These are phyloP conservation scores for Physcomitrium patens DNA, from an alignment of 225 moss, liverwort and hornwort species.

Conservation along the genomic window DNA sequence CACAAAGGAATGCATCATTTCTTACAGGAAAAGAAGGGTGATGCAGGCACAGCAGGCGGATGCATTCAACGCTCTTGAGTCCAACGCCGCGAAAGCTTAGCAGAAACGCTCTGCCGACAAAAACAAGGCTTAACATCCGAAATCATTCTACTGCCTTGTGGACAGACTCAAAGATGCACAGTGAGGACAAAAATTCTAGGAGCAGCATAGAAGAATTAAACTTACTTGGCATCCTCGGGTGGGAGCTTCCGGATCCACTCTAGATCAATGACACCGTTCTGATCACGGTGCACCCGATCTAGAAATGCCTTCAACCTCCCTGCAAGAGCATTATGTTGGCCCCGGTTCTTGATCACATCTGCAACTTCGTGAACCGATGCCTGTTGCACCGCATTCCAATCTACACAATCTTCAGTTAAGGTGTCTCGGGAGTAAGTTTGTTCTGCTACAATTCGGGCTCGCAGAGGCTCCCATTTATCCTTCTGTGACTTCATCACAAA, in stretches of 20 bases:
- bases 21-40: slow-evolving; percentile 98
- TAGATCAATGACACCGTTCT: slow-evolving; percentile 74
- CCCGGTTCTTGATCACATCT: slow-evolving; percentile 82
- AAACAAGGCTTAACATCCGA: slow-evolving; percentile 14
- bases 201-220: slow-evolving; percentile 5
- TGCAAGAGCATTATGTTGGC: slow-evolving; percentile 86
- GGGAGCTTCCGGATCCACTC: slow-evolving; percentile 88
- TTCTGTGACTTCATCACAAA: slow-evolving; percentile 57
- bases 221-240: slow-evolving; percentile 84
- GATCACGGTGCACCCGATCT: slow-evolving; percentile 71
- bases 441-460: slow-evolving; percentile 45
- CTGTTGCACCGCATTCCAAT: slow-evolving; percentile 78
- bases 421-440: slow-evolving; percentile 40
- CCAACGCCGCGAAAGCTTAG: slow-evolving; percentile 86
- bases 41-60: slow-evolving; percentile 84
- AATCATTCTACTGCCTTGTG: not conserved
- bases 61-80: slow-evolving; percentile 93
- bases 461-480: slow-evolving; percentile 56
- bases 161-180: not conserved
- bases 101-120: slow-evolving; percentile 68
- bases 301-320: slow-evolving; percentile 92
- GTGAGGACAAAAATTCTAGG: not conserved
- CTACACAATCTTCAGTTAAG: slow-evolving; percentile 63
- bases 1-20: not conserved
- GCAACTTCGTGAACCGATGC: slow-evolving; percentile 79